phyloP scores from a whole-genome alignment of 2,329 filamentous ascomycete genomes.

The Beauveria sp. region DNA sequence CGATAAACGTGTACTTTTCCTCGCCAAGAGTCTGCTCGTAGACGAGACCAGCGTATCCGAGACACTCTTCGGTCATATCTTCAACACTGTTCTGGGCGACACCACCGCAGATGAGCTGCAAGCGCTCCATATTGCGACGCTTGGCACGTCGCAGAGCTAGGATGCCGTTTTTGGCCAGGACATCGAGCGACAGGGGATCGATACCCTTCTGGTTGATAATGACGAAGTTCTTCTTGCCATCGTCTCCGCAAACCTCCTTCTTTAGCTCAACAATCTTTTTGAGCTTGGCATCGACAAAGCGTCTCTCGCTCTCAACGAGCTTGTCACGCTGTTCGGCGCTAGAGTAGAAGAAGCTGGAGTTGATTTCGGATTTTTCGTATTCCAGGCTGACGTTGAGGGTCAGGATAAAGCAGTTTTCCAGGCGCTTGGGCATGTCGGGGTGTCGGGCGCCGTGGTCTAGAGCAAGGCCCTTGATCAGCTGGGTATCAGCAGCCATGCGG shows the following conservation, averaged over 20 bases:
- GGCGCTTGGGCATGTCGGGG: slow-evolving; percentile 94
- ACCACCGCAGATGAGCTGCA: slow-evolving; percentile 91
- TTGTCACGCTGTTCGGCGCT: slow-evolving; percentile 96
- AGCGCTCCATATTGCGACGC: slow-evolving; percentile 96
- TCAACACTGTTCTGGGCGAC: slow-evolving; percentile 93
- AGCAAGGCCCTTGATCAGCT: slow-evolving; percentile 86
- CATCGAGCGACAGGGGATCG: slow-evolving; percentile 89
- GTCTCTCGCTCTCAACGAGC: slow-evolving; percentile 92
- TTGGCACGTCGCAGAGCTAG: slow-evolving; percentile 90
- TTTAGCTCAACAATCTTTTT: slow-evolving; percentile 97
- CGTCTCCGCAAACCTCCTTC: slow-evolving; percentile 91
- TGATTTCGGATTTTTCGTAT: slow-evolving; percentile 99
- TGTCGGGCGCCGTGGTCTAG: slow-evolving; percentile 94
- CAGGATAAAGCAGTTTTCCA: slow-evolving; percentile 92
- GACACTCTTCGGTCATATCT: slow-evolving; percentile 75
- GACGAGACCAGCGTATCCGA: slow-evolving; percentile 93
- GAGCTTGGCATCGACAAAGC: slow-evolving; percentile 92
- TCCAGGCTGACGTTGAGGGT: slow-evolving; percentile 95
- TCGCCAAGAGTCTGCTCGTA: slow-evolving; percentile 97
- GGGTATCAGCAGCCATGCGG: slow-evolving; percentile 88
- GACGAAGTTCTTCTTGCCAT: slow-evolving; percentile 91
- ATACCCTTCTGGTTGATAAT: slow-evolving; percentile 99
- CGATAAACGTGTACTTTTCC: slow-evolving; percentile 98
- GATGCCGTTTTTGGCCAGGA: slow-evolving; percentile 96
- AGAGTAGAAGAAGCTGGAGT: slow-evolving; percentile 98